Percentiles rank a stretch among this genome's conserved stretches.
Evolutionary conservation across 225 moss, liverwort and hornwort species (phyloP).

Genomic region (Pseudisothecium myosuroides): DNA sequence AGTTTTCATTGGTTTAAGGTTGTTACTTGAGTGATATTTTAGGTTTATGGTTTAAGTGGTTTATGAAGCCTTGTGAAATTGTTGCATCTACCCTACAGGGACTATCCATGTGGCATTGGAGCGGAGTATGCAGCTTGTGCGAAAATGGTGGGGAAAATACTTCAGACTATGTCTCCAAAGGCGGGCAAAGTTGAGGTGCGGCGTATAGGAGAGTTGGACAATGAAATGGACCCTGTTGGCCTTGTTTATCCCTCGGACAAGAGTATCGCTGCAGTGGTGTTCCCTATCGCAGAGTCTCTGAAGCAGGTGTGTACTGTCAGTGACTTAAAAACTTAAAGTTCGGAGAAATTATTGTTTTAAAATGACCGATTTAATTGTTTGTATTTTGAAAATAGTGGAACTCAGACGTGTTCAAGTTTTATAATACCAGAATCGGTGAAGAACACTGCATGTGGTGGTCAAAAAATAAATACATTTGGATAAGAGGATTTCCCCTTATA

Average conservation of each 20-base stretch:
- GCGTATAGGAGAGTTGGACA: slow-evolving; percentile 81
- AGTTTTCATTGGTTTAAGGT: neutral
- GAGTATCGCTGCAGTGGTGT: slow-evolving; percentile 73
- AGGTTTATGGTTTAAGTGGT: neutral
- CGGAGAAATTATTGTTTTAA: neutral
- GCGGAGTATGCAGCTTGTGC: slow-evolving; percentile 66
- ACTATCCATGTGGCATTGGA: slow-evolving; percentile 86
- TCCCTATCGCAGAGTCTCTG: slow-evolving; percentile 85
- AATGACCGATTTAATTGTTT: neutral
- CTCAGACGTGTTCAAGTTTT: neutral
- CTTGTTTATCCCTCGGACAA: slow-evolving; percentile 76
- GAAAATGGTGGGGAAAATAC: slow-evolving; percentile 65
- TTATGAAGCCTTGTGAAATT: neutral
- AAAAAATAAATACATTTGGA: neutral
- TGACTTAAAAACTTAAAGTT: neutral
- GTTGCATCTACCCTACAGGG: slow-evolving; percentile 22
- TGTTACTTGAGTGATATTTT: neutral
- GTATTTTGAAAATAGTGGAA: neutral
- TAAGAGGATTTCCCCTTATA: neutral
- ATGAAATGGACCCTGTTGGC: slow-evolving; percentile 93
- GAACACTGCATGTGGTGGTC: neutral
- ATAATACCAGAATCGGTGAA: neutral
- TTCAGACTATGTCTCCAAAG: slow-evolving; percentile 21
- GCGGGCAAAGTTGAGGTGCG: slow-evolving; percentile 49
- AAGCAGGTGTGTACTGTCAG: slow-evolving; percentile 48